Evolutionary conservation across 176 grass and related monocot species (phyloP), one percentile per base, ranked within the genome.

Genomic region (Musa troglodytarum): DNA sequence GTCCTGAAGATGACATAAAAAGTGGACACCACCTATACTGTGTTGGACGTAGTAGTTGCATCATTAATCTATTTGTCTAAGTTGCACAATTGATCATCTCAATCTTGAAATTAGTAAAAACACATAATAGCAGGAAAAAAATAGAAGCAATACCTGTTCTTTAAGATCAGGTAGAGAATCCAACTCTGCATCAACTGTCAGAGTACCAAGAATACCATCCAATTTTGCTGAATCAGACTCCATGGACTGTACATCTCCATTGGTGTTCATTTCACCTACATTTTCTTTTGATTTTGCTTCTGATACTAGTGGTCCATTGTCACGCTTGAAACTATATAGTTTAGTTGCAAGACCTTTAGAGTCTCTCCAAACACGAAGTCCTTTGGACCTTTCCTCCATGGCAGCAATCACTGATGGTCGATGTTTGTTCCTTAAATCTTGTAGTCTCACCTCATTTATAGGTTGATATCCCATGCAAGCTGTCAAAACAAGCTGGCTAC

Each of bases 381-480:
- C 96, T 82, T 84, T 89, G 62, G 84, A 83, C 84, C 96, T 91
- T 80, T 95, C 85, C 81, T 99, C 96, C 91, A 99, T 99, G 75
- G 96, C 89, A 87, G 91, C 82, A 74, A 99, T 80, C 74, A 99
- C 91, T 54, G 96, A 89, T 79, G 96, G 85, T 20, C 96, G 83
- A 82, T 99, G 88, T 81, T 92, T 99, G 77, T 89, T 82, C 80
- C 91, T 86, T 70, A 99, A 74, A 24, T 99, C 91, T 75, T 88
- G 86, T 71, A 99, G 81, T 77, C 82, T 89, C 73, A 76, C 52
- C 81, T 99, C 96, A 70, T 85, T 82, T 79, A 99, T 85, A 80
- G 82, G 65, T 84, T 92, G 96, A 84, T 94, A 99, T 78, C 96
- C 96, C 96, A 99, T 99, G 86, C 88, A 99, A 71, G 96, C 96